phyloP scores from a whole-genome alignment of 177 flowering plant species.

The Vitis hybrid region DNA sequence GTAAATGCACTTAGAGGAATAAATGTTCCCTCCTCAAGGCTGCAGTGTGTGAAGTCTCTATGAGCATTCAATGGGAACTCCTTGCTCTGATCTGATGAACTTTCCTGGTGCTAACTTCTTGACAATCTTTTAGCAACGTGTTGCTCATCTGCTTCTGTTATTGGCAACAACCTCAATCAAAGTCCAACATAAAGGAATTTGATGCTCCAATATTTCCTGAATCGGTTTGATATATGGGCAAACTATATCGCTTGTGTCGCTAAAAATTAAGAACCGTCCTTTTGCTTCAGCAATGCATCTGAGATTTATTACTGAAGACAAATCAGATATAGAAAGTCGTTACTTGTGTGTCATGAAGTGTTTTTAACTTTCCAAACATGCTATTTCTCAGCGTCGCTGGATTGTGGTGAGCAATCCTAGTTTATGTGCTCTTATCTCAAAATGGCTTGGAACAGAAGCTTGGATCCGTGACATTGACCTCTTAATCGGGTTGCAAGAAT shows the following conservation, averaged over 20 bases:
- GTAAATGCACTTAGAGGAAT: not conserved
- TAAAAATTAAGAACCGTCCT: no score
- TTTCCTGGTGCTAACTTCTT: no score
- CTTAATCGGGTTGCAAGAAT: constrained; percentile 4
- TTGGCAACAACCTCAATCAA: not conserved
- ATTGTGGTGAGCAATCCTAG: constrained; percentile 61
- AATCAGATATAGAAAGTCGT: no score
- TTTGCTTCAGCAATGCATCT: no score
- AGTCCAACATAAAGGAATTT: not conserved
- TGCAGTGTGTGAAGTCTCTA: not conserved
- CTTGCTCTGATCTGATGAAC: no score
- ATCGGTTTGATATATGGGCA: no score
- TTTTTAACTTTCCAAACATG: constrained; percentile 16
- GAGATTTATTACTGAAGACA: no score
- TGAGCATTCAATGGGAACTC: not conserved
- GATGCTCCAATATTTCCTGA: not conserved
- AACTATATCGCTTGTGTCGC: no score
- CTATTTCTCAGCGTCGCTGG: constrained; percentile 53
- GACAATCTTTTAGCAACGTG: no score
- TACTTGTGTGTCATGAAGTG: no score
- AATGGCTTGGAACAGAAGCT: constrained; percentile 53
- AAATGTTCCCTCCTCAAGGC: not conserved
- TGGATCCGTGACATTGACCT: constrained; percentile 49
- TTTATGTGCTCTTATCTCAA: constrained; percentile 48
- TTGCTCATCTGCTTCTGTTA: no score